Base-by-base conservation (phyloP, 2,329 filamentous ascomycete genomes). In the Clonostachys rhizophaga region DNA sequence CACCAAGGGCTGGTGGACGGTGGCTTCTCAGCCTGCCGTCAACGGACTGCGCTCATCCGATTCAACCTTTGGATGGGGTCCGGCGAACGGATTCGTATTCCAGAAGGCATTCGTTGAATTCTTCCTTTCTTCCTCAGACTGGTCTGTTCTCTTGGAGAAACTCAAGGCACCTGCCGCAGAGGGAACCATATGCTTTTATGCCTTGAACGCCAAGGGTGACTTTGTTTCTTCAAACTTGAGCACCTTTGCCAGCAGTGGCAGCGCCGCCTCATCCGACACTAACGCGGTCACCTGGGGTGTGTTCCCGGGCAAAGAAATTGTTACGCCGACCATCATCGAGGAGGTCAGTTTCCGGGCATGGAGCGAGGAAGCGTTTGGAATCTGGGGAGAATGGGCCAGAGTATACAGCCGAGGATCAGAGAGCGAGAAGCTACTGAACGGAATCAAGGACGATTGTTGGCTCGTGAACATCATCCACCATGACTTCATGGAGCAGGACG, bases 21-120 rank as follows among this genome's bases (percentile, higher is more conserved):
- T 99, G 5, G 94, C 94, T 5, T 95, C 89, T 5, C 94, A 99
- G 63, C 94, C 94, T 5, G 89, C 92, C 14, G 90, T 96, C 48
- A 95, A 96, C 62, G 91, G 91, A 40, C 70, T 91, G 17, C 79
- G 79, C 35, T 95, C 88, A 30, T 81, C 78, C 43, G 83, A 99
- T 63, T 69, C 78, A 5, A 81, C 89, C 17, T 96, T 95, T 58
- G 94, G 94, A 52, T 99, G 94, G 94, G 94, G 94, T 2, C 94
- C 94, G 0, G 81, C 79, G 44, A 85, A 91, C 58, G 94, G 94
- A 16, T 97, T 95, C 64, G 91, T 97, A 43, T 99, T 96, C 73
- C 94, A 99, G 62, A 99, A 97, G 69, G 87, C 92, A 0, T 99
- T 99, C 66, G 91, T 99, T 45, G 94, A 99, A 65, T 90, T 97